phyloP scores from a whole-genome alignment of 441 rosid genomes.

The Pelargonium fulgidum region DNA sequence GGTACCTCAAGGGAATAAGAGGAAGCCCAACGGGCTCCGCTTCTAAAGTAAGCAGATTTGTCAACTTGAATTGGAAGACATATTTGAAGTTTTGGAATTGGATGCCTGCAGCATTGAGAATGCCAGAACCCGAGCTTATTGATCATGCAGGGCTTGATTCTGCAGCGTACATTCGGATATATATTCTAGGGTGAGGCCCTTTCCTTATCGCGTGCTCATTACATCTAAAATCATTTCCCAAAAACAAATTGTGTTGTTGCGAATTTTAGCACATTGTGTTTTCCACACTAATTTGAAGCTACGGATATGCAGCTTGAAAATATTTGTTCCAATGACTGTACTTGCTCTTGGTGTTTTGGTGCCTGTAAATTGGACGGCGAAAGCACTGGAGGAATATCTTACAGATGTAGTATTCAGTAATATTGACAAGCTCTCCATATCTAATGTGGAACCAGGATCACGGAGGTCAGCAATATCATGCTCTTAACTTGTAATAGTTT shows the following conservation, averaged over 20 bases:
- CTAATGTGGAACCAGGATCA: slow-evolving; percentile 79
- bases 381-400: slow-evolving; percentile 45
- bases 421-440: slow-evolving; percentile 91
- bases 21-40: slow-evolving; percentile 57
- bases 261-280: background rate
- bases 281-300: background rate
- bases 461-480: slow-evolving; percentile 38
- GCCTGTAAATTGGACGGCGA: slow-evolving; percentile 91
- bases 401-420: slow-evolving; percentile 69
- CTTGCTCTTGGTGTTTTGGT: slow-evolving; percentile 73
- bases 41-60: slow-evolving; percentile 60
- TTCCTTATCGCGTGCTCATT: background rate
- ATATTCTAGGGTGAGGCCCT: slow-evolving; percentile 70
- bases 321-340: slow-evolving; percentile 68
- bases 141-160: slow-evolving; percentile 93
- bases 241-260: no score
- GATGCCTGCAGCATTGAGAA: slow-evolving; percentile 97
- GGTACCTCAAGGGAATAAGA: slow-evolving; percentile 65
- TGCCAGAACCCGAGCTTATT: slow-evolving; percentile 69
- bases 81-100: slow-evolving; percentile 83
- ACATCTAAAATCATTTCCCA: no score
- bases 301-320: slow-evolving; percentile 50
- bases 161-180: slow-evolving; percentile 81
- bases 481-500: background rate
- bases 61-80: slow-evolving; percentile 63